These are phyloP conservation scores for Ballota nigra DNA, from an alignment of 257 asterid genomes.

Conservation along the genomic window DNA sequence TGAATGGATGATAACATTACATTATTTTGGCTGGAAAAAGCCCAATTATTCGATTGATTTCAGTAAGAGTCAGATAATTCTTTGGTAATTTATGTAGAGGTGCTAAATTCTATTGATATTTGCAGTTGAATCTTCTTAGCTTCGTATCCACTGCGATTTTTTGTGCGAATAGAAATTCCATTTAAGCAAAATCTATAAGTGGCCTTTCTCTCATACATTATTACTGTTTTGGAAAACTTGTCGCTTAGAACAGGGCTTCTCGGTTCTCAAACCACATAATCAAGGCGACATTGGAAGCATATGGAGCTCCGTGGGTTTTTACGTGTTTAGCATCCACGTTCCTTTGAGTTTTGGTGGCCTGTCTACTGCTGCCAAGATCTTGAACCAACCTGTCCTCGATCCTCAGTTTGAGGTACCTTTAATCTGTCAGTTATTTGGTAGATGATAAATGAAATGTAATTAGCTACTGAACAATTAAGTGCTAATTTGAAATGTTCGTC, in stretches of 20 bases:
- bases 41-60: not conserved
- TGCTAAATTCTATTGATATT: not conserved
- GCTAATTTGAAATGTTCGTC: not conserved
- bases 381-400: constrained; percentile 53
- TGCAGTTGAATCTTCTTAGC: not conserved
- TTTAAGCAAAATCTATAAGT: not conserved
- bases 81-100: not conserved
- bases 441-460: constrained; percentile 6
- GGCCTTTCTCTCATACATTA: not conserved
- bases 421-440: too few relatives aligned
- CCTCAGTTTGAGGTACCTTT: constrained; percentile 57
- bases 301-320: constrained; percentile 74
- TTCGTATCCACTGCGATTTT: too few relatives aligned
- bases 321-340: constrained; percentile 70
- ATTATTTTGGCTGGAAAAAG: not conserved
- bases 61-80: not conserved
- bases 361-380: constrained; percentile 53
- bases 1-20: not conserved
- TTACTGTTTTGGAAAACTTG: constrained; percentile 8
- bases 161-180: not conserved
- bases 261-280: constrained; percentile 54
- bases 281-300: constrained; percentile 51
- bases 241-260: constrained; percentile 56
- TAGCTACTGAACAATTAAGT: not conserved
- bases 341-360: constrained; percentile 91